Base-by-base conservation (phyloP, 495 filamentous ascomycete species). In the Penicillium alfredii region DNA sequence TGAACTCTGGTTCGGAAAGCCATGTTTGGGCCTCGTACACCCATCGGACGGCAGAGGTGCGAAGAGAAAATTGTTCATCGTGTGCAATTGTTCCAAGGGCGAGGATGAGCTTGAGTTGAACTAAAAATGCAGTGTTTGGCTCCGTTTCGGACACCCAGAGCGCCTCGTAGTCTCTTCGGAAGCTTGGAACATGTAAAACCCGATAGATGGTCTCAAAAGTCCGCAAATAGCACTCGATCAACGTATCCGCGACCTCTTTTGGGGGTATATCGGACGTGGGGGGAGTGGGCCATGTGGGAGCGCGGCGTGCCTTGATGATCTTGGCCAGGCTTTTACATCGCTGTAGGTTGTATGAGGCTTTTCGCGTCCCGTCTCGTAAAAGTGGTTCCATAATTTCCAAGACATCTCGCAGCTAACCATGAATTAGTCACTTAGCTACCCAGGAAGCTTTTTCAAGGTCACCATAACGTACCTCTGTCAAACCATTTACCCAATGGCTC, bases 161-260 rank as follows among this genome's bases (percentile, higher is more conserved):
- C 10, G 40, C 33, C 6, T 58, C 53, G 30, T 66, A 66, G 6
- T 59, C 53, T 9, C 47, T 48, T 45, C 48, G 66, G 41, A 86
- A 81, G 0, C 62, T 61, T 0, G 77, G 76, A n/a, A 77, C 49
- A 40, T 81, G 77, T 7, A 81, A 30, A 8, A 84, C 68, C 10
- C 77, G 64, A 42, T 78, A 58, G 37, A 76, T 51, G 0, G 31
- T 33, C 35, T 80, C 74, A 6, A 50, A 58, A 4, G 69, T 48
- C 25, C 60, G 63, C 2, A 68, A 57, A 26, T 71, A 61, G 1
- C 58, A 61, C 1, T 63, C 56, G 12, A 60, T 41, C 3, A 70
- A 55, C 4, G 34, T 16, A 24, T 66, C 56, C 9, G 73, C 66
- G 10, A 76, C 35, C 2, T 58, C 51, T 38, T 69, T 71, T 0